Conservation (phyloP, 768 basidiomycete genomes). For the Fistulinella prunicolor region DNA sequence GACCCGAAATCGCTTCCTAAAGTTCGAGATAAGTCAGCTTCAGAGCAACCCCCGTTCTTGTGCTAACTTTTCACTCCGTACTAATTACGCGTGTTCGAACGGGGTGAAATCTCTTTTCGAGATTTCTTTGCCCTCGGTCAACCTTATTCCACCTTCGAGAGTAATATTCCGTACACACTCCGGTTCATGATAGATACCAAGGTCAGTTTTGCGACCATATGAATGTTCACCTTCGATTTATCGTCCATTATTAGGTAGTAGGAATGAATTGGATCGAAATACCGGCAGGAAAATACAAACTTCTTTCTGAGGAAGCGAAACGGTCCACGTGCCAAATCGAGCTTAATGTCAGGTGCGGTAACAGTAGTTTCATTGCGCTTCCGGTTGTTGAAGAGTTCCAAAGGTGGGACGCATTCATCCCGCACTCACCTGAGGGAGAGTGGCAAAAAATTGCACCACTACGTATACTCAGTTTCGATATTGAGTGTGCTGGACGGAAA, state of each 20-base stretch:
- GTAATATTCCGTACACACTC: conserved; percentile 87
- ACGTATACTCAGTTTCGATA: conserved; percentile 95
- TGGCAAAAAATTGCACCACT: conserved; percentile 94
- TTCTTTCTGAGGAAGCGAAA: conserved; percentile 55
- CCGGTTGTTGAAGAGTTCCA: conserved; percentile 3
- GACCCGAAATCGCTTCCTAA: conserved; percentile 80
- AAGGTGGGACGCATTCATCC: conserved; percentile 84
- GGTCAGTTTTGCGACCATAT: conserved; percentile 38
- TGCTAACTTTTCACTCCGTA: conserved; percentile 14
- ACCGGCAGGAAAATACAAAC: conserved; percentile 73
- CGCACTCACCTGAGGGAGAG: conserved; percentile 85
- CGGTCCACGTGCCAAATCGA: conserved; percentile 89
- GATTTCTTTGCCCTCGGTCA: conserved; percentile 50
- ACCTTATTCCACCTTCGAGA: conserved; percentile 77
- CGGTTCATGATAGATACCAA: conserved; percentile 99
- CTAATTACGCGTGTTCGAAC: conserved; percentile 63
- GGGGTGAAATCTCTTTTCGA: conserved; percentile 66
- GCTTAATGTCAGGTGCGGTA: conserved; percentile 63
- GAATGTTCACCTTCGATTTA: background rate
- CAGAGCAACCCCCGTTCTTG: background rate
- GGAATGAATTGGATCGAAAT: conserved; percentile 99
- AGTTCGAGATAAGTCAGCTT: conserved; percentile 78
- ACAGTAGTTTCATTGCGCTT: background rate
- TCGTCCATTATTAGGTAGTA: conserved; percentile 56
- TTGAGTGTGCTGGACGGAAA: conserved; percentile 97